These are phyloP conservation scores for Albifimbria verrucaria DNA, from an alignment of 2,329 filamentous ascomycete species.

Conservation along the genomic window DNA sequence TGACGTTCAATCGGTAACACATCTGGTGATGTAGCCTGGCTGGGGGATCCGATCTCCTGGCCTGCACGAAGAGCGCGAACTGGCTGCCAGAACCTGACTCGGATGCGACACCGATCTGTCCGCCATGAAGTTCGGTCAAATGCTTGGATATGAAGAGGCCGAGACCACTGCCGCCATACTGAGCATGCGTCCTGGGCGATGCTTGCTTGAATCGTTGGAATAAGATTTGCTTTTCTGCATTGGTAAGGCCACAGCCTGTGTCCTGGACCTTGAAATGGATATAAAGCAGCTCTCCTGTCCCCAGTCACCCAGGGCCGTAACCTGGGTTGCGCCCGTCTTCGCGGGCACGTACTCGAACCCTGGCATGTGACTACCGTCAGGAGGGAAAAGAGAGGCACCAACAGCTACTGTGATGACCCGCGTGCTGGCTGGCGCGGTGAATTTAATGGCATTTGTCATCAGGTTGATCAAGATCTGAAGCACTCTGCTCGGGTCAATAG, in stretches of 20 bases:
- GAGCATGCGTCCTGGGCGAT: conserved; percentile 43
- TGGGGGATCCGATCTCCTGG: conserved; percentile 37
- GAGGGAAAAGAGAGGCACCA: conserved; percentile 33
- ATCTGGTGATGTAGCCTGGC: conserved; percentile 8
- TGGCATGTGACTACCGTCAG: not conserved
- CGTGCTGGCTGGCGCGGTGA: conserved; percentile 45
- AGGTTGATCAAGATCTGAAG: conserved; percentile 79
- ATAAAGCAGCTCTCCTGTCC: conserved; percentile 31
- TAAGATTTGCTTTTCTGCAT: conserved; percentile 60
- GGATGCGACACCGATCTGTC: conserved; percentile 61
- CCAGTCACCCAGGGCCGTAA: conserved; percentile 24
- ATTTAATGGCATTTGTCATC: conserved; percentile 76
- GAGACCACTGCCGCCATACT: conserved; percentile 62
- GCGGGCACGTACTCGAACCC: conserved; percentile 11
- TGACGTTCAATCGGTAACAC: conserved; percentile 2
- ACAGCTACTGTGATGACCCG: conserved; percentile 46
- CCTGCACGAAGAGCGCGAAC: conserved; percentile 62
- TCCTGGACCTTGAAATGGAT: conserved; percentile 57
- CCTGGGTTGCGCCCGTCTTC: conserved; percentile 5
- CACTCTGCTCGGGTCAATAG: conserved; percentile 67
- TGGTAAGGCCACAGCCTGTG: conserved; percentile 60
- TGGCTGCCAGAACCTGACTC: conserved; percentile 55
- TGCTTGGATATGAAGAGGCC: conserved; percentile 64
- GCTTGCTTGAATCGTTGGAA: conserved; percentile 69
- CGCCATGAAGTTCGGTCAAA: conserved; percentile 61